Evolutionary conservation across 2,329 filamentous ascomycete genomes (phyloP).

Genomic region (Penicillium sp.): DNA sequence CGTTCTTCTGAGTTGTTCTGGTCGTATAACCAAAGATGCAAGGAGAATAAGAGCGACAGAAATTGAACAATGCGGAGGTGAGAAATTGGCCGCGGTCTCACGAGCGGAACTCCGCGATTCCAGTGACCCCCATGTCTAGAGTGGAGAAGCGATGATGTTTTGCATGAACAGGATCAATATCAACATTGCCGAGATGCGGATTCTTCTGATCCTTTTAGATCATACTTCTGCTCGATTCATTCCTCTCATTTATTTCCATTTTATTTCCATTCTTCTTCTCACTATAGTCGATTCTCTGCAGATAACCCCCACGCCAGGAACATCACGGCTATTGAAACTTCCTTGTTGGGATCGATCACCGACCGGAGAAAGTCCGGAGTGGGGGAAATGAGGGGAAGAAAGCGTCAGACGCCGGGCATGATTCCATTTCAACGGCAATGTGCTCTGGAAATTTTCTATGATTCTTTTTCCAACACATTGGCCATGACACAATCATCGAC

Average conservation of each 20-base stretch:
- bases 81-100: background rate
- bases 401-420: constrained; percentile 8
- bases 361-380: constrained; percentile 23
- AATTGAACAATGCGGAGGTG: too few species aligned
- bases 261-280: too few species aligned
- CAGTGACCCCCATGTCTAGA: constrained; percentile 2
- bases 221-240: background rate
- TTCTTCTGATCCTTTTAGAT: background rate
- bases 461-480: constrained; percentile 1
- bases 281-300: too few species aligned
- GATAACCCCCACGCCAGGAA: constrained; percentile 7
- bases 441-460: background rate
- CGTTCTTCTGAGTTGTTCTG: too few species aligned
- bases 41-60: too few species aligned
- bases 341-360: constrained; percentile 12
- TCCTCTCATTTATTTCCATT: too few species aligned
- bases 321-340: constrained; percentile 14
- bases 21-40: too few species aligned
- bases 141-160: too few species aligned
- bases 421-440: constrained; percentile 1
- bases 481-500: constrained; percentile 26
- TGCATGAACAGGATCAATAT: too few species aligned
- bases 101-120: constrained; percentile 5
- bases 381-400: constrained; percentile 10
- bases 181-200: background rate